These are phyloP conservation scores for Chlorella sp. DNA, from an alignment of 139 green algal species.

Conservation along the genomic window DNA sequence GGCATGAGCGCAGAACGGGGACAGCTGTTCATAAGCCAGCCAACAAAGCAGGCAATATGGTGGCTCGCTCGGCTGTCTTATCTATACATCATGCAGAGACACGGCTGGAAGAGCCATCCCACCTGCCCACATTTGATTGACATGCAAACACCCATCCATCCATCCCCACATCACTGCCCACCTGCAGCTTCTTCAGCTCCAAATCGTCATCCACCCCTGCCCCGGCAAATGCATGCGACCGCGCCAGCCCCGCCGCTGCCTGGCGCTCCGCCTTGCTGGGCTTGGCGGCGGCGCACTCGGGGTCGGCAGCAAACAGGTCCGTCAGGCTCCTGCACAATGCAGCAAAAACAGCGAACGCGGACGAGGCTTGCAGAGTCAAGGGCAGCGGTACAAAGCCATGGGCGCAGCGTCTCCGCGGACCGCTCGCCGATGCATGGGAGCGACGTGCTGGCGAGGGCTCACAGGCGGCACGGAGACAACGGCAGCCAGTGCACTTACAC, in stretches of 20 bases:
- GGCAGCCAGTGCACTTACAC: neutral
- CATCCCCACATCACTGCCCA: neutral
- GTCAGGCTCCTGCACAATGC: conserved; percentile 37
- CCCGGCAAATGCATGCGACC: conserved; percentile 15
- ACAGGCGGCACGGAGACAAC: neutral
- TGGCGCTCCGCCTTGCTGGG: neutral
- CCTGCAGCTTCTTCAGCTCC: conserved; percentile 51
- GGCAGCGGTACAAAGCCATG: neutral
- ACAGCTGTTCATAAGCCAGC: no score
- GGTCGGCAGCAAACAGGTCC: conserved; percentile 38
- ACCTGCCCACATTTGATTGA: no score
- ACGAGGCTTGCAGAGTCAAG: neutral
- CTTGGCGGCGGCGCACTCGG: conserved; percentile 4
- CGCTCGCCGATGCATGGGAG: neutral
- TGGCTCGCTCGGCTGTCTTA: no score
- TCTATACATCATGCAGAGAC: no score
- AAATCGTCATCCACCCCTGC: conserved; percentile 40
- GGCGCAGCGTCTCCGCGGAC: neutral
- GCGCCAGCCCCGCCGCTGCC: neutral
- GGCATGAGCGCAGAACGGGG: no score
- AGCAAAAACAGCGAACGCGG: neutral
- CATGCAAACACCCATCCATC: no score
- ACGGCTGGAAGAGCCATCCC: no score
- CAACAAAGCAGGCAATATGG: no score
- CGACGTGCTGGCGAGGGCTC: neutral